These are phyloP conservation scores for Kuraishia hungarica DNA, from an alignment of 805 yeast genomes.

Conservation along the genomic window DNA sequence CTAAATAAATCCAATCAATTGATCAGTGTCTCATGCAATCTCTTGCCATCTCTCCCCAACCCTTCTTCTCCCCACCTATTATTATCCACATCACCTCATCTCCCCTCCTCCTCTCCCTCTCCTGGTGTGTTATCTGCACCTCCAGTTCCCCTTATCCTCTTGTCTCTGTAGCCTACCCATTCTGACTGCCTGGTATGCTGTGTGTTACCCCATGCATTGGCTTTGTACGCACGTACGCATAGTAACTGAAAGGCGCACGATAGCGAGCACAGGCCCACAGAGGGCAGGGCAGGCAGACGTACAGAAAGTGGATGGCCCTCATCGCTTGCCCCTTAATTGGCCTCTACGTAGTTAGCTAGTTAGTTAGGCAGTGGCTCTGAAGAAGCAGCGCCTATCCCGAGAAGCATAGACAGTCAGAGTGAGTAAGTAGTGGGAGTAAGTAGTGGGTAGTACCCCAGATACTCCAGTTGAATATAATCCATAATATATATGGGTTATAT, in stretches of 20 bases:
- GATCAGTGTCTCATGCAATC: no score
- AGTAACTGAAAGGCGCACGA: not conserved
- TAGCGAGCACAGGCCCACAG: not conserved
- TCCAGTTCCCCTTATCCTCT: not conserved
- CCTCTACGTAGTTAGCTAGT: not conserved
- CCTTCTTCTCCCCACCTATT: no score
- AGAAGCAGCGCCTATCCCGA: not conserved
- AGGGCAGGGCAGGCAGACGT: no score
- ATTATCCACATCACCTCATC: no score
- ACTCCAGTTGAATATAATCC: no score
- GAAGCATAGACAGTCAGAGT: not conserved
- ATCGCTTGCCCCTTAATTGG: not conserved
- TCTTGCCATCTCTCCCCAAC: no score
- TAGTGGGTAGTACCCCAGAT: no score
- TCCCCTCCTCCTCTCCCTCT: no score
- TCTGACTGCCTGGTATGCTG: not conserved
- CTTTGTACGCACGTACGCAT: not conserved
- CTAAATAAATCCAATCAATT: no score
- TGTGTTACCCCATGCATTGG: not conserved
- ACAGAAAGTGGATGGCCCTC: not conserved
- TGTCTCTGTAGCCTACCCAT: not conserved
- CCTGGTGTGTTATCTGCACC: not conserved
- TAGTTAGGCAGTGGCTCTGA: no score
- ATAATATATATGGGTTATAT: no score
- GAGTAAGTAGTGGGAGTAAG: not conserved